These are phyloP conservation scores for Trypanosoma avium DNA, from an alignment of 208 protist species.

Conservation along the genomic window DNA sequence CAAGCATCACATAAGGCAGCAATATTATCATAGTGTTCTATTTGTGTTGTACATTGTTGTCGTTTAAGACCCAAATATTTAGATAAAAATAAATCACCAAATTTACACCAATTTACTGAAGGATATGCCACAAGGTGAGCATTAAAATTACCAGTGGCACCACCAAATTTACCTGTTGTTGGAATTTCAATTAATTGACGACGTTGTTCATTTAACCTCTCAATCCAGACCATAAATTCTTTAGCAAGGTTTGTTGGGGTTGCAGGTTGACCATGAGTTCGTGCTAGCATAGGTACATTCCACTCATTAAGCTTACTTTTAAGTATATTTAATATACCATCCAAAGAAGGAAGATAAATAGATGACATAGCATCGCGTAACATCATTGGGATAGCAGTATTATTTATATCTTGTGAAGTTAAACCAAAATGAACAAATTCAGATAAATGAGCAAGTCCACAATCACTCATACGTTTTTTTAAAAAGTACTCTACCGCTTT, in stretches of 20 bases:
- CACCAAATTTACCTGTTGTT: slow-evolving; percentile 91
- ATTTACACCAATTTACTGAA: slow-evolving; percentile 77
- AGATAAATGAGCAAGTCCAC: slow-evolving; percentile 55
- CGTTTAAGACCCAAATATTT: slow-evolving; percentile 78
- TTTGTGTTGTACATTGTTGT: slow-evolving; percentile 93
- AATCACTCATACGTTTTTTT: slow-evolving; percentile 87
- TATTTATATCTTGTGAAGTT: slow-evolving; percentile 98
- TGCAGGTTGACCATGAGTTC: slow-evolving; percentile 94
- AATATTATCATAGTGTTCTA: slow-evolving; percentile 95
- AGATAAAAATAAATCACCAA: slow-evolving; percentile 81
- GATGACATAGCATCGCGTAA: slow-evolving; percentile 82
- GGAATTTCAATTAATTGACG: slow-evolving; percentile 53
- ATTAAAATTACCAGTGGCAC: slow-evolving; percentile 94
- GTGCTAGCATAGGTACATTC: slow-evolving; percentile 91
- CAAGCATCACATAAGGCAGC: slow-evolving; percentile 91
- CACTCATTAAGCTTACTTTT: slow-evolving; percentile 62
- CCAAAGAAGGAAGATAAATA: slow-evolving; percentile 74
- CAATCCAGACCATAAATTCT: slow-evolving; percentile 91
- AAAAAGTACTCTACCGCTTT: slow-evolving; percentile 97
- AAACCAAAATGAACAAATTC: slow-evolving; percentile 98
- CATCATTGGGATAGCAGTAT: slow-evolving; percentile 94
- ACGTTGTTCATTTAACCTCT: slow-evolving; percentile 85
- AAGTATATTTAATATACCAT: slow-evolving; percentile 51
- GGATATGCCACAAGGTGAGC: slow-evolving; percentile 92
- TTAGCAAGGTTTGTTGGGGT: slow-evolving; percentile 94